phyloP scores from a whole-genome alignment of 371 early-diverging fungal species.

The Vairimorpha apis region DNA sequence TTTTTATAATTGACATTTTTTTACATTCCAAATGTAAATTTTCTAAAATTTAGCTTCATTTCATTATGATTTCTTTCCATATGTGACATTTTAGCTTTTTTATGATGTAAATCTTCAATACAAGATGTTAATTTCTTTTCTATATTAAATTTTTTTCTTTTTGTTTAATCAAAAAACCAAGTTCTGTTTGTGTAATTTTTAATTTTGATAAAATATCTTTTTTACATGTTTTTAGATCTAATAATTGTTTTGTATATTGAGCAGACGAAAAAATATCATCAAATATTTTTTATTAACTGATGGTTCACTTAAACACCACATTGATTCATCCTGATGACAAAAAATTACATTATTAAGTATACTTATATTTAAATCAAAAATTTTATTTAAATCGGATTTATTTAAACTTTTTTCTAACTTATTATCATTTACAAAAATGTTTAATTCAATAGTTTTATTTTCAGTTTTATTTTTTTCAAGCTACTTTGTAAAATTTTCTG shows the following conservation, averaged over 20 bases:
- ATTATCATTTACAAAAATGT: conserved; percentile 27
- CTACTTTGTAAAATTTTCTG: conserved; percentile 70
- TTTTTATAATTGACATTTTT: background rate
- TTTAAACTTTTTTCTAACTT: conserved; percentile 65
- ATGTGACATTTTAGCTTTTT: background rate
- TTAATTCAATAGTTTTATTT: conserved; percentile 74
- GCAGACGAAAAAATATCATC: conserved; percentile 95
- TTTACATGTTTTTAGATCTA: conserved; percentile 69
- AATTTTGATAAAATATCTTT: conserved; percentile 70
- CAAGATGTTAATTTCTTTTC: conserved; percentile 22
- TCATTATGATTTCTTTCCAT: conserved; percentile 15
- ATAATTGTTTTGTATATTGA: conserved; percentile 81
- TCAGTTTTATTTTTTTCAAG: conserved; percentile 66
- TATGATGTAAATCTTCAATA: conserved; percentile 3
- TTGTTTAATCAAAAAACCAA: conserved; percentile 68
- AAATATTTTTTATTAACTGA: conserved; percentile 80
- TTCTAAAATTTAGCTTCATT: conserved; percentile 2
- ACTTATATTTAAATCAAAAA: conserved; percentile 78
- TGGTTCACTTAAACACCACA: conserved; percentile 91
- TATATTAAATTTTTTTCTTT: conserved; percentile 71
- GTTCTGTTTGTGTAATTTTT: conserved; percentile 67
- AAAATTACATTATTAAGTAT: conserved; percentile 96
- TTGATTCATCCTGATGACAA: conserved; percentile 97
- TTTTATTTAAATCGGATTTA: conserved; percentile 68
- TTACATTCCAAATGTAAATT: conserved; percentile 1